Conservation (phyloP, 305 asterid species). For the Fraxinus baroniana region DNA sequence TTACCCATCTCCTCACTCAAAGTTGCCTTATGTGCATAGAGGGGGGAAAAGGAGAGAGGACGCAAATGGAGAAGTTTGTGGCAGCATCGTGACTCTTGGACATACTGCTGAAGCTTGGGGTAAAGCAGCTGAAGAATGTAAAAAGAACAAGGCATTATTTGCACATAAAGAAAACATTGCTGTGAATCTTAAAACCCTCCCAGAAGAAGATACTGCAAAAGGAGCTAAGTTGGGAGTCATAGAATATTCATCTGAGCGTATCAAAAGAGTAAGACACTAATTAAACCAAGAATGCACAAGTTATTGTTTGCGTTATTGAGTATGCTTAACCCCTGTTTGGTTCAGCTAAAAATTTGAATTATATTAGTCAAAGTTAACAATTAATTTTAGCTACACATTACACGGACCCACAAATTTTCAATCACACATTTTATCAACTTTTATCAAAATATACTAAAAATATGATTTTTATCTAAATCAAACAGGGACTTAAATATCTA, state of each 20-base stretch:
- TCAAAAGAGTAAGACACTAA: constrained; percentile 24
- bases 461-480: not conserved
- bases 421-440: no score
- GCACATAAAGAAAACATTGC: constrained; percentile 15
- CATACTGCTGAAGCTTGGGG: constrained; percentile 47
- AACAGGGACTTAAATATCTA: not conserved
- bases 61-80: constrained; percentile 7
- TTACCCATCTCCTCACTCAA: constrained; percentile 3
- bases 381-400: not conserved
- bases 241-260: constrained; percentile 32
- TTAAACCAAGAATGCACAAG: not conserved
- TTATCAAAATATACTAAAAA: not conserved
- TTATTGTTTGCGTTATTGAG: not conserved
- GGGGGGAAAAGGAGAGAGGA: constrained; percentile 28
- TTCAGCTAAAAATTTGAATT: not conserved
- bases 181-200: constrained; percentile 26
- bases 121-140: constrained; percentile 36
- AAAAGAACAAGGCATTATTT: constrained; percentile 25
- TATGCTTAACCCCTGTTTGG: not conserved
- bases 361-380: no score
- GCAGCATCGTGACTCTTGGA: constrained; percentile 13
- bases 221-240: not conserved
- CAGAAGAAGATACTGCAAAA: constrained; percentile 25
- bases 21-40: constrained; percentile 15
- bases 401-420: not conserved